phyloP scores from a whole-genome alignment of 257 asterid species.

The Fraxinus anomala region DNA sequence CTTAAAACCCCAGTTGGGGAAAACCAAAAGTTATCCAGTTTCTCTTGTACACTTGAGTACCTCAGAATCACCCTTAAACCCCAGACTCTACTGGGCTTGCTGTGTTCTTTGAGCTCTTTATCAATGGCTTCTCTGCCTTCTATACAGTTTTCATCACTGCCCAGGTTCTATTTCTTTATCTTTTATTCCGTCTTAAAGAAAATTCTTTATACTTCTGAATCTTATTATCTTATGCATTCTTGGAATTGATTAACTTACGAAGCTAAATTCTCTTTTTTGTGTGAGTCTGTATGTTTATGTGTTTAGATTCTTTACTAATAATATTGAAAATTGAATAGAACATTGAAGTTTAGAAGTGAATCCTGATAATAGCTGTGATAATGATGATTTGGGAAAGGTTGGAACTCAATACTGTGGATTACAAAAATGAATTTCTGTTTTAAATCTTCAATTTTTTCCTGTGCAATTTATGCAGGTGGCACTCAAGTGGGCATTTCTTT shows the following conservation, averaged over 20 bases:
- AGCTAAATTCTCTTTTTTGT: neutral
- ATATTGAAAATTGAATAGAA: neutral
- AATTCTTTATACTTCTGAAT: neutral
- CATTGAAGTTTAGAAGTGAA: neutral
- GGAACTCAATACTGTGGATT: neutral
- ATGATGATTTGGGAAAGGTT: neutral
- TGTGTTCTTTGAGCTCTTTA: conserved; percentile 42
- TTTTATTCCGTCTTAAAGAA: conserved; percentile 2
- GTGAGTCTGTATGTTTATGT: neutral
- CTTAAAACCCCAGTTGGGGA: neutral
- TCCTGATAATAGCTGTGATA: neutral
- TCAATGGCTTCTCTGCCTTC: conserved; percentile 68
- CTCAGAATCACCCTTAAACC: conserved; percentile 47
- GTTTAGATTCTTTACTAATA: neutral
- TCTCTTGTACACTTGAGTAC: conserved; percentile 8
- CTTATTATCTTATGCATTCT: conserved; percentile 16
- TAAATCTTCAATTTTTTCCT: conserved; percentile 7
- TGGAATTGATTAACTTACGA: neutral
- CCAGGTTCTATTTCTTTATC: conserved; percentile 65
- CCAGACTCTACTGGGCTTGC: conserved; percentile 31
- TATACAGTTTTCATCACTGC: conserved; percentile 53
- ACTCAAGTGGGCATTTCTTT: conserved; percentile 40
- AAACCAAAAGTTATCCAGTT: conserved; percentile 39
- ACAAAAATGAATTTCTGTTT: neutral
- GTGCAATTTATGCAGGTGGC: conserved; percentile 61